phyloP scores from a whole-genome alignment of 2,329 filamentous ascomycete genomes.

The Claviceps quebecensis region DNA sequence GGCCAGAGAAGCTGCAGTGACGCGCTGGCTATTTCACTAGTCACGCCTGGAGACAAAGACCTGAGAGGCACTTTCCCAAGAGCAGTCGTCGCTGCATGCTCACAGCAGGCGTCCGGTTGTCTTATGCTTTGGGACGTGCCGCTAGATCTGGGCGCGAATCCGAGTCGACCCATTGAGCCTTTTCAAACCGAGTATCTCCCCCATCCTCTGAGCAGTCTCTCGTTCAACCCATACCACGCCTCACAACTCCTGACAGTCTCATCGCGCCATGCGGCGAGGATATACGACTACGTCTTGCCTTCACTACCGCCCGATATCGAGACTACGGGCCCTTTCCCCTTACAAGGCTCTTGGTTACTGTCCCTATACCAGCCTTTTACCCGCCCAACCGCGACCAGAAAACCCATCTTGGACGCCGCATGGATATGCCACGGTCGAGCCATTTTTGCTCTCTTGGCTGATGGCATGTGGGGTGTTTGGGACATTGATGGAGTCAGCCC shows the following conservation, averaged over 20 bases:
- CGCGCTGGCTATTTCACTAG: slow-evolving; percentile 40
- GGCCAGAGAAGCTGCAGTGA: slow-evolving; percentile 40
- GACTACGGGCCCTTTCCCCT: slow-evolving; percentile 34
- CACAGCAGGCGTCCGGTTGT: slow-evolving; percentile 43
- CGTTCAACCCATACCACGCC: slow-evolving; percentile 46
- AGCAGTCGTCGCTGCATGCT: slow-evolving; percentile 46
- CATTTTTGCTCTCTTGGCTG: slow-evolving; percentile 42
- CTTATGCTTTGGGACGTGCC: slow-evolving; percentile 45
- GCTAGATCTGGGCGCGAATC: slow-evolving; percentile 25
- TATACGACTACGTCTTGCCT: slow-evolving; percentile 46
- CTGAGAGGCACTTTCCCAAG: slow-evolving; percentile 22
- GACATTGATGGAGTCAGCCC: slow-evolving; percentile 47
- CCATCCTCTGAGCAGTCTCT: slow-evolving; percentile 37
- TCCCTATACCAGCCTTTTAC: slow-evolving; percentile 46
- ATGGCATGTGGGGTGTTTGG: slow-evolving; percentile 57
- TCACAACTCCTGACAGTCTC: slow-evolving; percentile 45
- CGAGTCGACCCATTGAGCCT: slow-evolving; percentile 24
- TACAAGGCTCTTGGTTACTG: slow-evolving; percentile 50
- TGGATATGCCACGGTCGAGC: slow-evolving; percentile 50
- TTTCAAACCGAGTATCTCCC: slow-evolving; percentile 49
- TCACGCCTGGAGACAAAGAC: slow-evolving; percentile 28
- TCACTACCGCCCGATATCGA: slow-evolving; percentile 38
- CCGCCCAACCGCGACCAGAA: slow-evolving; percentile 35
- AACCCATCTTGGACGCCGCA: slow-evolving; percentile 45
- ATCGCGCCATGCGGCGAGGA: slow-evolving; percentile 39